A percentile compares a stretch with the other conserved stretches of the same genome.
Conservation (phyloP, 1,139 yeast species). For the Protomyces inundatus region DNA sequence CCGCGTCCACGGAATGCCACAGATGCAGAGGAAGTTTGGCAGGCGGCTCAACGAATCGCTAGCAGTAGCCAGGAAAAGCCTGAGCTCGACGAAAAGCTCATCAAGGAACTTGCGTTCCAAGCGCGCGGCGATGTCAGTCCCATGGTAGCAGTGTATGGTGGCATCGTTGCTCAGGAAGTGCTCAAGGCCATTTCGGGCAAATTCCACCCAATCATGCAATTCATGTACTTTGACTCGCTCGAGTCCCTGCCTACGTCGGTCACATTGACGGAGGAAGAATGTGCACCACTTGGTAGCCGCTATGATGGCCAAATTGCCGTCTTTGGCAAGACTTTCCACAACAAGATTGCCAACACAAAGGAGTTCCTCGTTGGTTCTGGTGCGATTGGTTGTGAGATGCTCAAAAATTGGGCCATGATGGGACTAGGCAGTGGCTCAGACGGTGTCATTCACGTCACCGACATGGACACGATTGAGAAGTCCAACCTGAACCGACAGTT, state of each 20-base stretch:
- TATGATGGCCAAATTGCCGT: constrained; percentile 94
- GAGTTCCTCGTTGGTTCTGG: constrained; percentile 96
- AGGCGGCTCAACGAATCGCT: constrained; percentile 57
- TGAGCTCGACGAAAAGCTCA: constrained; percentile 57
- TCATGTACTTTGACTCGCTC: constrained; percentile 85
- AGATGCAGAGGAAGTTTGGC: constrained; percentile 66
- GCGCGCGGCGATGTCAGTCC: constrained; percentile 92
- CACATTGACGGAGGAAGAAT: constrained; percentile 63
- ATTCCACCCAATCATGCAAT: constrained; percentile 84
- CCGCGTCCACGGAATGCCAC: constrained; percentile 74
- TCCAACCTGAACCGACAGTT: constrained; percentile 95
- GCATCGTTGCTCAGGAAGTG: constrained; percentile 93
- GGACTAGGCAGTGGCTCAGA: constrained; percentile 89
- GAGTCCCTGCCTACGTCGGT: constrained; percentile 73
- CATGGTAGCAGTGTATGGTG: constrained; percentile 85
- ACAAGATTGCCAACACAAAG: constrained; percentile 64
- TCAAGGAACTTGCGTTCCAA: constrained; percentile 72
- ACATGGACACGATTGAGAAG: constrained; percentile 91
- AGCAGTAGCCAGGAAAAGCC: constrained; percentile 55
- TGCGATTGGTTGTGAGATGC: constrained; percentile 98
- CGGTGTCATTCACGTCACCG: constrained; percentile 82
- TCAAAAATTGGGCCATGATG: constrained; percentile 96
- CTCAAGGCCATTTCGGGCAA: constrained; percentile 92
- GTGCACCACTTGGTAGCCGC: constrained; percentile 71
- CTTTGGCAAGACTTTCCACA: constrained; percentile 74